Evolutionary conservation across 2,329 filamentous ascomycete species (phyloP), one percentile per base, ranked within the genome.

Genomic region (Ceratocystis huliohia): DNA sequence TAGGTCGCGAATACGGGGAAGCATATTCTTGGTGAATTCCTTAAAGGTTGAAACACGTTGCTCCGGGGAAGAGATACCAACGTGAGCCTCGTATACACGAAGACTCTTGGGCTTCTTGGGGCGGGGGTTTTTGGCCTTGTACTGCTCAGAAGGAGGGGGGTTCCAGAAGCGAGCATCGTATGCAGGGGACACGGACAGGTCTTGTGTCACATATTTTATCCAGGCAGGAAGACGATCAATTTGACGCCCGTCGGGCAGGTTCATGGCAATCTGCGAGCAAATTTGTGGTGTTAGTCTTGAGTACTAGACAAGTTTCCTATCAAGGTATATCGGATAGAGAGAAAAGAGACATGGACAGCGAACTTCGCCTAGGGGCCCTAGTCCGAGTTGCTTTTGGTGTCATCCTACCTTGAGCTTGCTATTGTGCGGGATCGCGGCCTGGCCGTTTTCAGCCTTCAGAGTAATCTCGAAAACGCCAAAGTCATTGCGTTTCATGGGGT

Each of bases 81-180:
- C 91, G 73, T 99, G 94, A n/a, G 94, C 94, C 77, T 99, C 94
- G 76, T 99, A 99, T 67, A 99, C 91, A 63, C 94, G 87, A n/a
- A 84, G 85, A 72, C 91, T 96, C 67, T 80, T 75, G 0, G 94
- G 94, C 80, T 93, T 95, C 75, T 86, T 85, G 5, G 93, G 94
- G 63, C 88, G 83, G 61, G 82, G 72, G 75, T 97, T 84, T 78
- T 95, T 92, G 82, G 96, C 96, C 65, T 83, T 80, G 75, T 97
- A 97, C 73, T 79, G 84, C 73, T 95, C 85, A 48, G 80, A 78
- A 62, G 81, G 75, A 2, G 91, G 91, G 44, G 94, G 94, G 74
- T 97, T 96, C 94, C 94, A 99, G 79, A 99, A 96, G 64, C 91
- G 85, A 28, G 90, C 92, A 75, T 99, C 94, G 76, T 97, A 99